Conservation (phyloP, 1,139 yeast species). For the Blastobotrys illinoisensis region DNA sequence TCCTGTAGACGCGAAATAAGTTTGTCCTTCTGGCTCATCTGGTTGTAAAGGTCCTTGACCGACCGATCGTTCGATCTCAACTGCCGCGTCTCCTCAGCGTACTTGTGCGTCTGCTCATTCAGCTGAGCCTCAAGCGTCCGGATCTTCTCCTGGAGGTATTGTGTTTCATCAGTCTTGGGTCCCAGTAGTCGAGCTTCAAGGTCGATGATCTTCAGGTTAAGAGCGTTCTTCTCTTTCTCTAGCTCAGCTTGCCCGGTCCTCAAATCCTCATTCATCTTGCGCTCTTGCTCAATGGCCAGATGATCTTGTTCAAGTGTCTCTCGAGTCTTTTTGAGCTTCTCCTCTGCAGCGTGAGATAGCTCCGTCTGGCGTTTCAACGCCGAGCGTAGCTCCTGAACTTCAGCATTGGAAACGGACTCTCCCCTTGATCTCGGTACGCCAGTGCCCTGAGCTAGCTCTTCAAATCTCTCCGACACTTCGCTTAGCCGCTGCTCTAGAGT, state of each 20-base stretch:
- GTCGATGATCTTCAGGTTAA: constrained; percentile 30
- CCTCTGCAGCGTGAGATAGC: constrained; percentile 18
- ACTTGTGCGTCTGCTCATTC: constrained; percentile 32
- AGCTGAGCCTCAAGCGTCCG: constrained; percentile 35
- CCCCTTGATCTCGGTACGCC: constrained; percentile 7
- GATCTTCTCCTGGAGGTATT: constrained; percentile 28
- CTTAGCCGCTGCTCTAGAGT: constrained; percentile 33
- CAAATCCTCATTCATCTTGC: constrained; percentile 25
- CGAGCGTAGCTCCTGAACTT: constrained; percentile 19
- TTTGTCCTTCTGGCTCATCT: constrained; percentile 27
- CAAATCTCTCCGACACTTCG: constrained; percentile 27
- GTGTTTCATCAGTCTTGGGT: constrained; percentile 21
- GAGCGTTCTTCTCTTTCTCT: constrained; percentile 31
- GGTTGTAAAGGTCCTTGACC: constrained; percentile 27
- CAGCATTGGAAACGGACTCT: constrained; percentile 9
- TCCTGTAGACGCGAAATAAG: constrained; percentile 27
- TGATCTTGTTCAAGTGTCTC: constrained; percentile 21
- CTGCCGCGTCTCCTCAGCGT: constrained; percentile 32
- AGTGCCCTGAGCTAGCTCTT: constrained; percentile 22
- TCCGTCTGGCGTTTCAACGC: constrained; percentile 23
- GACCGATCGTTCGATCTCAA: constrained; percentile 30
- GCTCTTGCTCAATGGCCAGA: constrained; percentile 25
- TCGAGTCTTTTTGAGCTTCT: constrained; percentile 19
- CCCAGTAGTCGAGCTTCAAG: constrained; percentile 30
- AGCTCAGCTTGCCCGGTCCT: constrained; percentile 19